Evolutionary conservation across 1,284 basidiomycete species (phyloP), one percentile per base, ranked within the genome.

Genomic region (Kalmanozyma brasiliensis): DNA sequence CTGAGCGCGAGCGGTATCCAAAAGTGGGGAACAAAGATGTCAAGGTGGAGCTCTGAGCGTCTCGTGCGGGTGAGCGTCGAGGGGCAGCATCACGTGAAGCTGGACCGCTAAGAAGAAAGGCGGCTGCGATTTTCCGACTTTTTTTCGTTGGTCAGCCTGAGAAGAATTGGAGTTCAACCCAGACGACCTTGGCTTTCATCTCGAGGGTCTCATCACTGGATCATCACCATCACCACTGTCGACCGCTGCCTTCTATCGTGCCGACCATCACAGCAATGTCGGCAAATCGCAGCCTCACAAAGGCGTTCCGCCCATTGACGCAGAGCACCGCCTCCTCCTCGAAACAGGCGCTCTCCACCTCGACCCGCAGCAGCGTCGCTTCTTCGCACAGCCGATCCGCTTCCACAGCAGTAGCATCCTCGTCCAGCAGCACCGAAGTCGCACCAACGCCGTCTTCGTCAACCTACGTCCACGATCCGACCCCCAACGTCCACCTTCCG

Each of bases 401-500:
- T 8, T 65, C 62, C 10, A 65, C 62, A 13, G 49, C 53, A 1
- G 41, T 49, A 8, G 48, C 52, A 11, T 40, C 55, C 2, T 42
- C 45, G 6, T 24, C 20, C n/a, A 35, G 32, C 33, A 45, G 43
- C 26, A 19, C 36, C 32, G 43, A 23, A 11, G 20, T 30, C 7
- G 30, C 43, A 36, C 14, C 49, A 20, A 19, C 52, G 11, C 40
- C 37, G 13, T 33, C 59, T 20, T 33, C 49, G 0, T 20, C 42
- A 2, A 36, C 23, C 26, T 62, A 64, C 38, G 43, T 65, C 2
- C 57, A 67, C 45, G 64, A 61, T 35, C 57, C 58, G 5, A 61
- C 68, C n/a, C 78, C 78, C 19, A 51, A 57, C 16, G 60, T 59
- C 1, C 75, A 66, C 36, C 52, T 81, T 22, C 77, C 79, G 5